Conservation (phyloP, 768 basidiomycete species). For the Sarcodon sp. region DNA sequence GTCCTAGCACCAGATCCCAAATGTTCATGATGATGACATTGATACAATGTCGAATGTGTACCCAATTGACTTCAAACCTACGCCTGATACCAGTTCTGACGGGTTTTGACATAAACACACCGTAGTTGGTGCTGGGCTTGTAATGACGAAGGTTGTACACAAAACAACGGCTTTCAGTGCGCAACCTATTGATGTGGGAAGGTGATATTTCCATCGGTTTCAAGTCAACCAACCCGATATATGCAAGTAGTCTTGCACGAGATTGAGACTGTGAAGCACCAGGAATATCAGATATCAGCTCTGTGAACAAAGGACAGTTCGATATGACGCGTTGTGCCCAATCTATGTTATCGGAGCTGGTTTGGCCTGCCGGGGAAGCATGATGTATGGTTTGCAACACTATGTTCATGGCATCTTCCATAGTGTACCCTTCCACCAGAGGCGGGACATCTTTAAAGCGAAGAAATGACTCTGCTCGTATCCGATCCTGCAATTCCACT, state of each 20-base stretch:
- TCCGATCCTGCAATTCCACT: conserved; percentile 24
- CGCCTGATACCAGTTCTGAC: neutral
- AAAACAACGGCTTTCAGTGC: conserved; percentile 33
- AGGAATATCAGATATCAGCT: too few species aligned
- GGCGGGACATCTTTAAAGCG: conserved; percentile 4
- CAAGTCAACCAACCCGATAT: too few species aligned
- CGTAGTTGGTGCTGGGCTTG: conserved; percentile 34
- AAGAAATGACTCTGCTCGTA: conserved; percentile 25
- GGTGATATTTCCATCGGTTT: too few species aligned
- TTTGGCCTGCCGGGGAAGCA: conserved; percentile 12
- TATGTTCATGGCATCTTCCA: too few species aligned
- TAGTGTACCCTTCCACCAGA: neutral
- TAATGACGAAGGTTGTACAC: conserved; percentile 62
- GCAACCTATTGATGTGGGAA: too few species aligned
- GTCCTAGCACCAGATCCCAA: conserved; percentile 8
- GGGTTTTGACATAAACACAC: conserved; percentile 34
- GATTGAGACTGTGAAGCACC: too few species aligned
- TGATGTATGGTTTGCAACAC: too few species aligned
- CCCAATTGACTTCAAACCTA: conserved; percentile 37
- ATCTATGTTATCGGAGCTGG: conserved; percentile 15
- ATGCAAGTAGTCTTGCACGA: too few species aligned
- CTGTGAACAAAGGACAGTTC: too few species aligned
- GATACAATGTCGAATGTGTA: conserved; percentile 42
- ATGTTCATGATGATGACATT: conserved; percentile 16
- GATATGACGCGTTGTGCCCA: too few species aligned